Evolutionary conservation across 768 basidiomycete genomes (phyloP).

Genomic region (Lactarius hengduanensis): DNA sequence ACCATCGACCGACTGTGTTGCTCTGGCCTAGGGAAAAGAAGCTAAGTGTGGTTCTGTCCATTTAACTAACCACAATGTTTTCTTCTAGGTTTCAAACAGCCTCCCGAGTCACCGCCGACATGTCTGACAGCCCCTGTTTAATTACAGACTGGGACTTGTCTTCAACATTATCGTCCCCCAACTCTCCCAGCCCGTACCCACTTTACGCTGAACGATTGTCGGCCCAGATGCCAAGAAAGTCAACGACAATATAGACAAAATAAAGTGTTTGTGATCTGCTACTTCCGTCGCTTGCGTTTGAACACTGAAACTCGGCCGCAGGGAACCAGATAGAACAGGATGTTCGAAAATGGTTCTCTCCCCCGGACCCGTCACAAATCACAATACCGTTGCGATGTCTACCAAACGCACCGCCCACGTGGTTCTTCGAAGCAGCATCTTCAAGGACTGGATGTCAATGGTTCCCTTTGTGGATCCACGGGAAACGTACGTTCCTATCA

Average conservation of each 20-base stretch:
- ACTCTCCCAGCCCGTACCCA: not conserved
- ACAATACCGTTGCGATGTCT: not conserved
- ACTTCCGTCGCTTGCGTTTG: not conserved
- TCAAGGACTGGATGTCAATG: not conserved
- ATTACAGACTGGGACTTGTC: too few species aligned
- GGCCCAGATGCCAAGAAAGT: not conserved
- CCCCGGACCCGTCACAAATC: not conserved
- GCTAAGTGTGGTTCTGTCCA: too few species aligned
- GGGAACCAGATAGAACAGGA: not conserved
- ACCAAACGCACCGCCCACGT: not conserved
- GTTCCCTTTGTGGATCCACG: not conserved
- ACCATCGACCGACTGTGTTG: too few species aligned
- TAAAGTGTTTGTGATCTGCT: not conserved
- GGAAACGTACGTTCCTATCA: not conserved
- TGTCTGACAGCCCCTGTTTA: too few species aligned
- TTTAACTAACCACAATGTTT: too few species aligned
- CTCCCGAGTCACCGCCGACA: too few species aligned
- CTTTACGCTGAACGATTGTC: not conserved
- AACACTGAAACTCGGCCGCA: not conserved
- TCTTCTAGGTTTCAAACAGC: too few species aligned
- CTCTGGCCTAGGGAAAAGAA: too few species aligned
- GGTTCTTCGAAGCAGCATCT: not conserved
- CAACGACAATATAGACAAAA: not conserved
- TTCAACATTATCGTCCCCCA: too few species aligned
- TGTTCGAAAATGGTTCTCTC: not conserved